Percentiles rank a stretch among this genome's conserved stretches.
Conservation (phyloP, 164 flowering plant species). For the Paratinospora sagittata region DNA sequence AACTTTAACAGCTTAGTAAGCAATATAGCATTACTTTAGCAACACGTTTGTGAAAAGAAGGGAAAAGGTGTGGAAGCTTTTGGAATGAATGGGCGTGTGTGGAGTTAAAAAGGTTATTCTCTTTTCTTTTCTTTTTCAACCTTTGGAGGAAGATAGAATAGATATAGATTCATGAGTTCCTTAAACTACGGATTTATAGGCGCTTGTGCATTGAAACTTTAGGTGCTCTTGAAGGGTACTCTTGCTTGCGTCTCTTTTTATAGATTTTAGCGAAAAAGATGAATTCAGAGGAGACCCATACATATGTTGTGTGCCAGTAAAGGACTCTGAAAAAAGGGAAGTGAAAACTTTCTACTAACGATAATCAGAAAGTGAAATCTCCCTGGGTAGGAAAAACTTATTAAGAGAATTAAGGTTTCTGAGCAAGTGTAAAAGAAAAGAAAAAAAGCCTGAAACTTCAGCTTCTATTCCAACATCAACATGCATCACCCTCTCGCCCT, state of each 20-base stretch:
- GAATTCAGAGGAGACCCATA: background rate
- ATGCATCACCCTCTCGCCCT: background rate
- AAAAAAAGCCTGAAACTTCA: background rate
- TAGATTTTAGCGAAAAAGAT: background rate
- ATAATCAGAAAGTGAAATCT: background rate
- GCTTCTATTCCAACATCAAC: background rate
- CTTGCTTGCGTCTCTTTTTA: background rate
- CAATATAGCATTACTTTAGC: conserved; percentile 8
- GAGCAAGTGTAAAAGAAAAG: background rate
- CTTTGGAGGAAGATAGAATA: conserved; percentile 1
- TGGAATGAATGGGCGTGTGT: background rate
- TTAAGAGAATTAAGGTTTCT: background rate
- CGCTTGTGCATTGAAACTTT: conserved; percentile 3
- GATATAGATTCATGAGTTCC: conserved; percentile 6
- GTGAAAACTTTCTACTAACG: background rate
- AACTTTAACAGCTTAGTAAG: background rate
- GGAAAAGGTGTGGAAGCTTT: conserved; percentile 9
- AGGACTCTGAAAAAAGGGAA: background rate
- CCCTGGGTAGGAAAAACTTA: background rate
- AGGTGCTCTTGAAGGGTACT: conserved; percentile 6
- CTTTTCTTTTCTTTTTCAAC: too few relatives aligned
- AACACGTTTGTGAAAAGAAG: conserved; percentile 10
- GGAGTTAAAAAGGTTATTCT: background rate
- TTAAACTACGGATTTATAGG: conserved; percentile 12
- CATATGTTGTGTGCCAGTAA: background rate